Percentiles rank a stretch among this genome's conserved stretches.
These are phyloP conservation scores for Xylariaceae sp. DNA, from an alignment of 2,329 filamentous ascomycete genomes.

Conservation along the genomic window DNA sequence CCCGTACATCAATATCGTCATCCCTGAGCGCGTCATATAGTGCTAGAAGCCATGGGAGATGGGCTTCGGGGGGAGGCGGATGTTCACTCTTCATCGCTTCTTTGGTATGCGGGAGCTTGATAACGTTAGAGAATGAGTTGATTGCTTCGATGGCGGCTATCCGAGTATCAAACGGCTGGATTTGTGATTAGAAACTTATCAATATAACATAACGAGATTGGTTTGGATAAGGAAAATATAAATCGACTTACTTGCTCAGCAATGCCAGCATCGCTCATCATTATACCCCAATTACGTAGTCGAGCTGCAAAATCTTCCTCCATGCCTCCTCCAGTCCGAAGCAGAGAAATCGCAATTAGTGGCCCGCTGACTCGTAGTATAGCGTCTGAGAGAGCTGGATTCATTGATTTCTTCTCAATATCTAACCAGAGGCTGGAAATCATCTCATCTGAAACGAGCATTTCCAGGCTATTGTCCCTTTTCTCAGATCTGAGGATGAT, in stretches of 20 bases:
- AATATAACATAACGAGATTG: no score
- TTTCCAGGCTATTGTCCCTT: slow-evolving; percentile 14
- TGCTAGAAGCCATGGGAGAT: slow-evolving; percentile 57
- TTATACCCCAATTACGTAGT: slow-evolving; percentile 42
- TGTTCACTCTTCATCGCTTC: neutral
- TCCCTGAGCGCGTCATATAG: slow-evolving; percentile 79
- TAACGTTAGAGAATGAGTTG: slow-evolving; percentile 42
- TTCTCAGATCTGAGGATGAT: slow-evolving; percentile 28
- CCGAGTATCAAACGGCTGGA: slow-evolving; percentile 46
- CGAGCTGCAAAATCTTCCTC: slow-evolving; percentile 17
- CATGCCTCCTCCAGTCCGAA: slow-evolving; percentile 10
- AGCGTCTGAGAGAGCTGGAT: slow-evolving; percentile 47
- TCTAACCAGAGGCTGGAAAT: slow-evolving; percentile 41
- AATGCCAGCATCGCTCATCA: slow-evolving; percentile 46
- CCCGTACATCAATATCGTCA: slow-evolving; percentile 85
- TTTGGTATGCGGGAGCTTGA: slow-evolving; percentile 2
- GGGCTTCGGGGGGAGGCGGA: slow-evolving; percentile 24
- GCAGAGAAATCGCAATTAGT: slow-evolving; percentile 35
- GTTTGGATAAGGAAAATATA: neutral
- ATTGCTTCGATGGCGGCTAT: slow-evolving; percentile 57
- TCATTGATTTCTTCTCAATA: slow-evolving; percentile 37
- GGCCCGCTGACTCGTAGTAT: slow-evolving; percentile 46
- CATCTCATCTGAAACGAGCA: slow-evolving; percentile 31
- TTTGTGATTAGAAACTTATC: neutral
- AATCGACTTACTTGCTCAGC: slow-evolving; percentile 45